Base-by-base conservation (phyloP, 371 early-diverging fungal genomes). In the Actinomucor elegans region DNA sequence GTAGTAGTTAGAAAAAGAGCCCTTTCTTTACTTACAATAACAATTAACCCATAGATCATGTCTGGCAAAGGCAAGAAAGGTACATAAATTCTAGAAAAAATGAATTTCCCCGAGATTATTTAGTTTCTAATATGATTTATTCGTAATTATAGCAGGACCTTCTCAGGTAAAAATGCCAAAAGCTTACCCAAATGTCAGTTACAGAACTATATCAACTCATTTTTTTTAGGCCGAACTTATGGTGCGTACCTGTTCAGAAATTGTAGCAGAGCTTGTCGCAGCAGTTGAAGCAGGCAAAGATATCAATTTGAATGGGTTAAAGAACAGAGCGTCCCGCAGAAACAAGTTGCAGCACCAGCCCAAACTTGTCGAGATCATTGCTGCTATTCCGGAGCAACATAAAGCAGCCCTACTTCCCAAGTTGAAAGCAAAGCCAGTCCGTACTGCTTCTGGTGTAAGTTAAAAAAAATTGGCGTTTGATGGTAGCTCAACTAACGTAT, bases 301-400 rank as follows among this genome's bases (percentile, higher is more conserved):
- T 37, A 84, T 94, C 55, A 97, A 96, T 66, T 79, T 98, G 40
- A 96, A 94, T 62, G 92, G 83, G 14, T 64, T 98, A 12, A 93
- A 91, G 57, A 78, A 83, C 47, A 82, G 83, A 48, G 78, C 90
- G 40, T 75, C 96, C 11, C 78, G 89, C 26, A 80, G 82, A 55
- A 86, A 94, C 74, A 91, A 87, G 61, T 78, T 97, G 10, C 78
- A 79, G 40, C 83, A 87, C 40, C 94, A 93, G 66, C 99, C 99
- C 4, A 90, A 93, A 52, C 84, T 99, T 14, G 96, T 97, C n/a
- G 99, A 99, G 69, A 99, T 99, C 45, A 96, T 99, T 51, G 92
- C 98, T 9, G 96, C 96, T 18, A 97, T 99, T 54, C 99, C 99
- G 0, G 93, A 95, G 57, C 91, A 97, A 57, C 89, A 99, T 75